phyloP scores from a whole-genome alignment of 352 stramenopile species.

The Phytophthora idaei region DNA sequence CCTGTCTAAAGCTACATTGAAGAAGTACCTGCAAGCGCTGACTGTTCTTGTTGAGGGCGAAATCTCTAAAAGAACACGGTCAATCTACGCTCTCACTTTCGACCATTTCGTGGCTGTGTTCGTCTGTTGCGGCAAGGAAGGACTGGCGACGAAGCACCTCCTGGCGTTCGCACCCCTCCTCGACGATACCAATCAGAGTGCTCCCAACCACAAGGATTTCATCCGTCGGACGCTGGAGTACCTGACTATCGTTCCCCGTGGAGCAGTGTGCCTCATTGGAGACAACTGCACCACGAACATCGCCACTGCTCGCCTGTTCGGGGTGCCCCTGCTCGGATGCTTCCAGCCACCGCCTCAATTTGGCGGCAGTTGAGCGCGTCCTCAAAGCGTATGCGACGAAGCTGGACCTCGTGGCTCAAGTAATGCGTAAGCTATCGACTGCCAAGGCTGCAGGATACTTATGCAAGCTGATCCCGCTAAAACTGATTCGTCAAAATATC shows the following conservation, averaged over 20 bases:
- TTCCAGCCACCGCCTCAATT: neutral
- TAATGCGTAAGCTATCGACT: neutral
- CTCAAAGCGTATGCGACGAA: neutral
- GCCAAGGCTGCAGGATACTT: neutral
- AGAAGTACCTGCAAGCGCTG: neutral
- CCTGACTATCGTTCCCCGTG: neutral
- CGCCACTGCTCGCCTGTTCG: neutral
- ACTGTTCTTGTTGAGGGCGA: neutral
- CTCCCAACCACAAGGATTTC: neutral
- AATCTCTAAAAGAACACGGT: neutral
- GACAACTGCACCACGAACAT: neutral
- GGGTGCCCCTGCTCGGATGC: neutral
- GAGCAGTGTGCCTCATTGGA: neutral
- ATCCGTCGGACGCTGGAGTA: neutral
- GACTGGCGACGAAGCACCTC: neutral
- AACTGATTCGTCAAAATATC: neutral
- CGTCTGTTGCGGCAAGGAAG: neutral
- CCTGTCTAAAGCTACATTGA: neutral
- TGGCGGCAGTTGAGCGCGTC: neutral
- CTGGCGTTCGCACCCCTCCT: neutral
- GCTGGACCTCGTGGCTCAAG: neutral
- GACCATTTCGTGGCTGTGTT: neutral
- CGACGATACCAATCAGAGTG: neutral
- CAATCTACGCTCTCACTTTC: neutral
- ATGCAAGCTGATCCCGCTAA: neutral